Evolutionary conservation across 1,139 yeast species (phyloP), one percentile per base, ranked within the genome.

Genomic region (Protomyces gravidus): DNA sequence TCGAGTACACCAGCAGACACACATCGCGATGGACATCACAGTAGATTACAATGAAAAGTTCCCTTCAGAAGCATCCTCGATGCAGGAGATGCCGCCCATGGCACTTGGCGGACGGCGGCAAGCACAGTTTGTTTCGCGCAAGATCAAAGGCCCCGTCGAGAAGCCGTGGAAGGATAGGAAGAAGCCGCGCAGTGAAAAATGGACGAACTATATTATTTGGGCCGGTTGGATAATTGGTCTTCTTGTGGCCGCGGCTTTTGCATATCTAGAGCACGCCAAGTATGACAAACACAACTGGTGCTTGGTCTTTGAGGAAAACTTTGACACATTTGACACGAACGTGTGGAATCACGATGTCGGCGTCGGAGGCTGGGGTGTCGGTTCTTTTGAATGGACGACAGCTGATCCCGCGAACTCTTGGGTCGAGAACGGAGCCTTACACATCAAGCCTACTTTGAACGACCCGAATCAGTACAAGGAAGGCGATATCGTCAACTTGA

Each of bases 331-430:
- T 5, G 11, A 13, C n/a, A 13, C 47, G 26, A 45, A 47, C 39
- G 15, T 40, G 3, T 62, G 64, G 64, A 26, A 21, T 3, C 61
- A 45, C 32, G 64, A 62, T 15, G 48, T 50, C 28, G 59, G 57
- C 42, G 36, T 60, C 17, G 64, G 63, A 13, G 64, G 64, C 2
- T 62, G 59, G 39, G 64, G 64, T 27, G 61, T 57, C 45, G 61
- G 59, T 28, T 55, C 49, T 40, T 62, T 62, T 23, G 60, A 61
- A n/a, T 62, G 64, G 64, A 40, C 63, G 26, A 61, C 64, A 7
- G 47, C 36, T 19, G 36, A 46, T 6, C 5, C 42, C 7, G 45
- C 50, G 17, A 62, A 62, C 56, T 45, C 62, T 11, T 62, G 45
- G 49, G 56, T 61, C 36, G 23, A 55, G 26, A 59, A 62, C 49